phyloP scores from a whole-genome alignment of 106 monocot genomes.

The Chionographis japonica region DNA sequence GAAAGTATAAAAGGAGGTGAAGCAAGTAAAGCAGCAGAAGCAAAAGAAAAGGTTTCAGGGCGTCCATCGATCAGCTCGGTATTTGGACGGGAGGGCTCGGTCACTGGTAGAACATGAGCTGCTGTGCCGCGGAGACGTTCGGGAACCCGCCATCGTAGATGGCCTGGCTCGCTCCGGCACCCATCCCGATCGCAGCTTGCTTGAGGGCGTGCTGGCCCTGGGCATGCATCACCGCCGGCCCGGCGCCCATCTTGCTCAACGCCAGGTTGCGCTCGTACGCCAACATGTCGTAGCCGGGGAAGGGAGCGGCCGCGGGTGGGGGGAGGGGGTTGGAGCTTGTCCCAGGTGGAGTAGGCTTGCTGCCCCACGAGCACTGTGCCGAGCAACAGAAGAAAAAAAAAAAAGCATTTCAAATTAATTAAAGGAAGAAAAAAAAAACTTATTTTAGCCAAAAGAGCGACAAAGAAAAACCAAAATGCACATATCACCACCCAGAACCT shows the following conservation, averaged over 20 bases:
- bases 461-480: too few species aligned
- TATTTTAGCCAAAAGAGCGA: too few species aligned
- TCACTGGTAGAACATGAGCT: slow-evolving; percentile 39
- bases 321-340: slow-evolving; percentile 49
- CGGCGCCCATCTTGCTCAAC: slow-evolving; percentile 46
- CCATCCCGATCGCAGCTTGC: slow-evolving; percentile 47
- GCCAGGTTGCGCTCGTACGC: slow-evolving; percentile 46
- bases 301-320: slow-evolving; percentile 47
- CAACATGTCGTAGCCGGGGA: slow-evolving; percentile 41
- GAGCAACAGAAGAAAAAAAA: not conserved
- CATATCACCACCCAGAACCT: too few species aligned
- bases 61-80: too few species aligned
- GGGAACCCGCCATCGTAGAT: slow-evolving; percentile 57
- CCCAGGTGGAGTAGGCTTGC: slow-evolving; percentile 67
- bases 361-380: slow-evolving; percentile 69
- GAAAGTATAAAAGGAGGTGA: too few species aligned
- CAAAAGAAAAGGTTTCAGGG: too few species aligned
- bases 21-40: too few species aligned
- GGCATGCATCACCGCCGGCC: slow-evolving; percentile 39
- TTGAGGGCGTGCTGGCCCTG: slow-evolving; percentile 48
- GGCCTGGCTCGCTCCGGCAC: slow-evolving; percentile 48
- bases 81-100: not conserved
- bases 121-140: slow-evolving; percentile 30
- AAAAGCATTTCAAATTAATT: not conserved
- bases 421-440: not conserved